Evolutionary conservation across 176 grass and related monocot genomes (phyloP).

Genomic region (Raddia guianensis): DNA sequence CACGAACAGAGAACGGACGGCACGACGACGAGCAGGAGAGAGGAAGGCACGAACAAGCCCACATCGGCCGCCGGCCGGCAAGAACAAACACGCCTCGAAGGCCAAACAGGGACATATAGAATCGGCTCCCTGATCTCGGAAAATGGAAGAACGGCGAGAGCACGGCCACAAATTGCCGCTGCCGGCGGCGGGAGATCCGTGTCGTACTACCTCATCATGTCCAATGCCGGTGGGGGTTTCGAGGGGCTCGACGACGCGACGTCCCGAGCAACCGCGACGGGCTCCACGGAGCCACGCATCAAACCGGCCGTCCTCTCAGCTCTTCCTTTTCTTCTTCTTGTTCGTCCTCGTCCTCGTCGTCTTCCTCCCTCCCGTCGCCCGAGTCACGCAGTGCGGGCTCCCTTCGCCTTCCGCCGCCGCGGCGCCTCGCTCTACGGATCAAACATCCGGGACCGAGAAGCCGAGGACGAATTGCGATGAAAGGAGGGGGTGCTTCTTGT

Average conservation of each 20-base stretch:
- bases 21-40: not conserved
- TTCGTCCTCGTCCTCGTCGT: too few relatives aligned
- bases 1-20: not conserved
- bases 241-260: slow-evolving; percentile 49
- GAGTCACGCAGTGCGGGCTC: not conserved
- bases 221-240: slow-evolving; percentile 53
- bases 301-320: slow-evolving; percentile 38
- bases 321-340: too few relatives aligned
- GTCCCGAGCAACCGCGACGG: slow-evolving; percentile 50
- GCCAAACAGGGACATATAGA: not conserved
- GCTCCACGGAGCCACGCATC: slow-evolving; percentile 55
- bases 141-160: not conserved
- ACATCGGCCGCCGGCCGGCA: slow-evolving; percentile 18
- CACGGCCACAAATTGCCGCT: not conserved
- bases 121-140: not conserved
- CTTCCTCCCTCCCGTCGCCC: not conserved
- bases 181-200: slow-evolving; percentile 19
- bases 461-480: slow-evolving; percentile 36
- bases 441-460: slow-evolving; percentile 21
- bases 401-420: not conserved
- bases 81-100: not conserved
- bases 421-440: slow-evolving; percentile 42
- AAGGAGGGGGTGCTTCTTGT: slow-evolving; percentile 3
- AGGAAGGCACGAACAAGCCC: not conserved
- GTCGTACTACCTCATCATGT: slow-evolving; percentile 64